Evolutionary conservation across 352 stramenopile species (phyloP), one percentile per base, ranked within the genome.

Genomic region (Globisporangium takayamanum): DNA sequence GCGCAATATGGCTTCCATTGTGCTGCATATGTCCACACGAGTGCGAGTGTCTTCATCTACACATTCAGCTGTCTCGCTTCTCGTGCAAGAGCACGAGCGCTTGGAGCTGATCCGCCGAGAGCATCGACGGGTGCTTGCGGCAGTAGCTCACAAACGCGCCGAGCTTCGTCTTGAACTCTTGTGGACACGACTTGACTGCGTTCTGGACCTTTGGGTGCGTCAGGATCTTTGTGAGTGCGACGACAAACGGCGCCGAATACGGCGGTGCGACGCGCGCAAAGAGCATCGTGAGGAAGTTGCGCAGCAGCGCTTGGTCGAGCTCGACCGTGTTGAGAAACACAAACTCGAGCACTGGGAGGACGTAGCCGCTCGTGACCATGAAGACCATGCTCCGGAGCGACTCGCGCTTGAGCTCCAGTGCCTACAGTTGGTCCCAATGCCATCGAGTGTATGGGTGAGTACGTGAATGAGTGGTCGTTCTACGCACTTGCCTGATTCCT

Each of bases 341-440:
- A 54, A 92, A 95, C 63, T 93, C 81, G 20, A 95, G 65, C 18
- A 95, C 83, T 0, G 85, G 85, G 20, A 95, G 60, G 7, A 95
- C 83, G 44, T 95, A 95, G 42, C 85, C 85, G 59, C 76, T 88
- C 5, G 83, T 92, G 62, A 95, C 91, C 76, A 95, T 88, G 55
- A 88, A 90, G 20, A 92, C 81, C 85, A 95, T 93, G 41, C 76
- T 91, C 2, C 85, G 78, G 45, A 95, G 70, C 16, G 83, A 87
- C 60, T 95, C 85, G 1, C 84, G 79, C 61, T 93, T 93, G 42
- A 93, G 67, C 50, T 95, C 85, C 0, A 95, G 68, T 16, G 81
- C 79, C 74, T 83, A 33, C 33, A 30, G 16, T 15, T n/a, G 42
- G 36, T 3, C 10, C 2, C 3, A 33, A 5, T 5, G 28, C 28